Conservation (phyloP, 441 rosid genomes). For the Hypseocharis bilobata region DNA sequence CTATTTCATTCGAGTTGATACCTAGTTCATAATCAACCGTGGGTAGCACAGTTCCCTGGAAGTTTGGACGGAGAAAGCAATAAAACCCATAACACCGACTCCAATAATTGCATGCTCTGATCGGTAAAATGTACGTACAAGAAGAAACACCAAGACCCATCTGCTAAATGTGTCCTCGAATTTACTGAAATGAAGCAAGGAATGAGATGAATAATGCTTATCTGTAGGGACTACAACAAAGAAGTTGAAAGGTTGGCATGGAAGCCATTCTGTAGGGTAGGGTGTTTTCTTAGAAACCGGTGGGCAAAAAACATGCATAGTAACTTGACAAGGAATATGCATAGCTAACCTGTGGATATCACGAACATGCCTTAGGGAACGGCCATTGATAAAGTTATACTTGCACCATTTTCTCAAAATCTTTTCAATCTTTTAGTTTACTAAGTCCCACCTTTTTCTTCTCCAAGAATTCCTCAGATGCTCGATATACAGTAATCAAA, state of each 20-base stretch:
- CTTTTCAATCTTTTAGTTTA: constrained; percentile 44
- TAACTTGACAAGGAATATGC: constrained; percentile 1
- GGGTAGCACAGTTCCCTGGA: too few relatives aligned
- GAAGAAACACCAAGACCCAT: constrained; percentile 68
- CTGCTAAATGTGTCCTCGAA: constrained; percentile 57
- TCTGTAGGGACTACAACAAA: neutral
- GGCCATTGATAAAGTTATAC: constrained; percentile 62
- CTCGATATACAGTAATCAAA: constrained; percentile 65
- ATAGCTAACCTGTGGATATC: constrained; percentile 62
- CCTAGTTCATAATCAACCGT: neutral
- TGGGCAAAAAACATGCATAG: constrained; percentile 4
- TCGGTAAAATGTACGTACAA: too few relatives aligned
- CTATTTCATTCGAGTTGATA: neutral
- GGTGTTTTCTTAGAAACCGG: neutral
- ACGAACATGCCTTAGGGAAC: constrained; percentile 70
- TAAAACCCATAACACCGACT: too few relatives aligned
- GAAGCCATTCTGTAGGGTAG: neutral
- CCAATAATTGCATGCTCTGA: too few relatives aligned
- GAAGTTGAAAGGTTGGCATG: neutral
- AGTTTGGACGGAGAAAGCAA: too few relatives aligned
- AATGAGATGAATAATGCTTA: constrained; percentile 6
- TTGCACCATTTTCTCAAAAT: constrained; percentile 76
- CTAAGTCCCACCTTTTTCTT: constrained; percentile 36
- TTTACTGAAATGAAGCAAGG: constrained; percentile 47
- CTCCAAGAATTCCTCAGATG: constrained; percentile 52